Evolutionary conservation across 1,284 basidiomycete genomes (phyloP).

Genomic region (Cryptococcus deneoformans): DNA sequence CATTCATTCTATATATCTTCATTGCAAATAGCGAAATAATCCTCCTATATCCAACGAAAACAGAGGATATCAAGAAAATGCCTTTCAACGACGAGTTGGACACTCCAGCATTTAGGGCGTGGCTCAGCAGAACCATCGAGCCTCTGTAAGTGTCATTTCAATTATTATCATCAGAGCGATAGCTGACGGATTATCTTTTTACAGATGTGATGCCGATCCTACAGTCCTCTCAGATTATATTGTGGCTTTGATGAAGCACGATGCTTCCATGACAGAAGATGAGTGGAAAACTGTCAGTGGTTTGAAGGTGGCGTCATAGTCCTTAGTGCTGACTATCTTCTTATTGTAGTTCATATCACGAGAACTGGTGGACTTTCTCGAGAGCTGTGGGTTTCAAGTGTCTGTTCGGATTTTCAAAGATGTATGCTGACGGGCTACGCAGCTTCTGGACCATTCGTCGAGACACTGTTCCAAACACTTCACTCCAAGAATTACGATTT

Average conservation of each 20-base stretch:
- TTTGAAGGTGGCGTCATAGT: background rate
- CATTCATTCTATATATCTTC: too few species aligned
- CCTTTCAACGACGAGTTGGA: slow-evolving; percentile 36
- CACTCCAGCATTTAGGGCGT: slow-evolving; percentile 51
- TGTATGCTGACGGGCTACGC: too few species aligned
- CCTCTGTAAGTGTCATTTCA: slow-evolving; percentile 63
- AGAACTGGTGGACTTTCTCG: slow-evolving; percentile 88
- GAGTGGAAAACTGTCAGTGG: slow-evolving; percentile 66
- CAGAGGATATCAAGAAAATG: slow-evolving; percentile 14
- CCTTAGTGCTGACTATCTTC: background rate
- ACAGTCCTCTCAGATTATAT: slow-evolving; percentile 92
- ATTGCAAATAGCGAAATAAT: too few species aligned
- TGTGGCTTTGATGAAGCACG: slow-evolving; percentile 88
- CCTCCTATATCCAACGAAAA: too few species aligned
- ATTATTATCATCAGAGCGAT: background rate
- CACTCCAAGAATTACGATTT: slow-evolving; percentile 74
- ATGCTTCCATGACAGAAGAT: slow-evolving; percentile 63
- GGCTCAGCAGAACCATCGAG: slow-evolving; percentile 78
- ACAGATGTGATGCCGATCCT: slow-evolving; percentile 93
- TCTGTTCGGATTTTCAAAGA: too few species aligned
- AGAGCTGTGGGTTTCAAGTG: slow-evolving; percentile 39
- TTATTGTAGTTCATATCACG: slow-evolving; percentile 57
- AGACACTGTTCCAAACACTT: slow-evolving; percentile 76
- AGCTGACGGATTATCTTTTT: slow-evolving; percentile 1
- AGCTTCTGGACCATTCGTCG: slow-evolving; percentile 76